A percentile compares a stretch with the other conserved stretches of the same genome.
Evolutionary conservation across 1,284 basidiomycete species (phyloP).

Genomic region (Xerocomus amazonicus): DNA sequence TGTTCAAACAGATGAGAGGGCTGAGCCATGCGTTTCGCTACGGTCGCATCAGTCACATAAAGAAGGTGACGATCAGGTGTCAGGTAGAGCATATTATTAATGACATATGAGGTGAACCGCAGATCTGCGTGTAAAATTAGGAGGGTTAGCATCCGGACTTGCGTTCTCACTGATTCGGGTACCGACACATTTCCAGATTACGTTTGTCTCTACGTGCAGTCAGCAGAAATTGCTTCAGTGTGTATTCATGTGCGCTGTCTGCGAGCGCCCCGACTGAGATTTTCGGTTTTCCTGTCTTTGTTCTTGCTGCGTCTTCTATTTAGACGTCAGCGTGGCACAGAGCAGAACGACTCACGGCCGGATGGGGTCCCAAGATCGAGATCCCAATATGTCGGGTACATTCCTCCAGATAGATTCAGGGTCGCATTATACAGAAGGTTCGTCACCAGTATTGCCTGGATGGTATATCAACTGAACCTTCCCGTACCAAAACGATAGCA

Average conservation of each 20-base stretch:
- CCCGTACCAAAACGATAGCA: not conserved
- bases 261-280: conserved; percentile 59
- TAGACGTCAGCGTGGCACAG: not conserved
- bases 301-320: too few relatives aligned
- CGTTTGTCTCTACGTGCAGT: conserved; percentile 56
- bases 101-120: conserved; percentile 54
- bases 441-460: conserved; percentile 36
- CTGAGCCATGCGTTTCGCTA: conserved; percentile 17
- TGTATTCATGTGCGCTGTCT: conserved; percentile 73
- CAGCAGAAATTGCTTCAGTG: conserved; percentile 68
- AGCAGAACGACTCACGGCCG: conserved; percentile 34
- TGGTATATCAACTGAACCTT: not conserved
- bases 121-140: conserved; percentile 46
- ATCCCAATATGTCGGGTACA: conserved; percentile 55
- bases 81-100: conserved; percentile 63
- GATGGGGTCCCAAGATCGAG: conserved; percentile 37
- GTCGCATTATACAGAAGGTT: conserved; percentile 44
- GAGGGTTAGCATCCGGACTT: not conserved
- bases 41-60: conserved; percentile 59
- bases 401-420: conserved; percentile 43
- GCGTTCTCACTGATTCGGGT: too few relatives aligned
- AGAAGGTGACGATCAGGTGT: conserved; percentile 62
- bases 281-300: conserved; percentile 30
- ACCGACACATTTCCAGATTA: conserved; percentile 63
- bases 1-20: conserved; percentile 65